Evolutionary conservation across 768 basidiomycete genomes (phyloP).

Genomic region (Candolleomyces eurysporus): DNA sequence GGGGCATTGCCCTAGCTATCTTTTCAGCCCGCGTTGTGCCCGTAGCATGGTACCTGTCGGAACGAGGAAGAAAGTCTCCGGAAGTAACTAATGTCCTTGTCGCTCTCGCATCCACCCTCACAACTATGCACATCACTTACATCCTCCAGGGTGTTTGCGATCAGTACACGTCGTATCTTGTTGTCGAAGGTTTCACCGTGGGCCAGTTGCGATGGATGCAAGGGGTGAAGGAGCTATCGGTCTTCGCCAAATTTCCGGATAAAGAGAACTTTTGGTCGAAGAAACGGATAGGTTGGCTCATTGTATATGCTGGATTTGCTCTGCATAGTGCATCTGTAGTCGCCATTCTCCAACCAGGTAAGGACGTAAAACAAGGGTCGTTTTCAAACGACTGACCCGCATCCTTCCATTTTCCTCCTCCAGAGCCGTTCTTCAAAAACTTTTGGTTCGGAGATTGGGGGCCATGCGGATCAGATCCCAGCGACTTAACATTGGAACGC

Average conservation of each 20-base stretch:
- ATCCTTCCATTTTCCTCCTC: too few relatives aligned
- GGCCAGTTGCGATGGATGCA: neutral
- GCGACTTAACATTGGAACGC: neutral
- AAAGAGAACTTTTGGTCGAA: neutral
- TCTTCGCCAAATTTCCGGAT: neutral
- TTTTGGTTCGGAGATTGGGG: neutral
- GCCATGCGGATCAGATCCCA: neutral
- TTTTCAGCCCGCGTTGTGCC: neutral
- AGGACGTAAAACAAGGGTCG: neutral
- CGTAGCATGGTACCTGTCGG: neutral
- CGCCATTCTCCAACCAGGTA: neutral
- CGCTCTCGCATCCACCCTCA: neutral
- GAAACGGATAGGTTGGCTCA: neutral
- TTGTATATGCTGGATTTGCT: neutral
- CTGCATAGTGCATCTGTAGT: neutral
- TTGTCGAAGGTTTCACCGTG: neutral
- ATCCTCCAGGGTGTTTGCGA: neutral
- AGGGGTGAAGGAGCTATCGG: neutral
- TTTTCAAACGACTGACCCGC: neutral
- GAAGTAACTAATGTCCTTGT: neutral
- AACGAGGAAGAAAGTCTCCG: neutral
- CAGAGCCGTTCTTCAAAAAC: neutral
- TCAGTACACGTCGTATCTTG: neutral
- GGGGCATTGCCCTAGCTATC: neutral
- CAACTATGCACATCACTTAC: conserved; percentile 1